phyloP scores from a whole-genome alignment of 805 yeast species.

The Hanseniaspora guilliermondii region DNA sequence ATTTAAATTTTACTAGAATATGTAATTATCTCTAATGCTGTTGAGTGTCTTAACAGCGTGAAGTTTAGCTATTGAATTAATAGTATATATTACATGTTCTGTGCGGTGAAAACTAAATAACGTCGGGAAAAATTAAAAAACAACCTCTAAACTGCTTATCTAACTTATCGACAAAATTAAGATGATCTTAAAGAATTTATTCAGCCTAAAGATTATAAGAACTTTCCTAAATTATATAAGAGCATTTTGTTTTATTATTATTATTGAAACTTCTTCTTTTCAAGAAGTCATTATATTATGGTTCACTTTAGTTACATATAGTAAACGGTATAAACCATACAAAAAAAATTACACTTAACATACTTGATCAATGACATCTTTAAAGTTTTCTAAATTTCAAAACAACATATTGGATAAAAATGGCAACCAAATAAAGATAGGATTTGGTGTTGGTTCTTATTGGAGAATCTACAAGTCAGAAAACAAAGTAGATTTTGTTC shows the following conservation, averaged over 20 bases:
- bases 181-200: too few relatives aligned
- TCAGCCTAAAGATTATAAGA: too few relatives aligned
- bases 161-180: too few relatives aligned
- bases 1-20: not conserved
- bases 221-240: too few relatives aligned
- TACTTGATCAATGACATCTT: not conserved
- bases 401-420: constrained; percentile 9
- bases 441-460: constrained; percentile 36
- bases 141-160: too few relatives aligned
- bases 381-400: constrained; percentile 4
- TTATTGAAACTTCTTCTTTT: too few relatives aligned
- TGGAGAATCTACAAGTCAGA: constrained; percentile 30
- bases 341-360: not conserved
- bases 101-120: not conserved
- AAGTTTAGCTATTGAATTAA: not conserved
- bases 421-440: constrained; percentile 21
- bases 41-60: not conserved
- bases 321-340: not conserved
- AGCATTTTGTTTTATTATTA: too few relatives aligned
- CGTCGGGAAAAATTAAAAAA: not conserved
- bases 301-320: too few relatives aligned
- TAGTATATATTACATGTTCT: not conserved
- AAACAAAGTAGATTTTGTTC: constrained; percentile 23
- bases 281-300: too few relatives aligned
- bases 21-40: too few relatives aligned